Conservation (phyloP, 768 basidiomycete genomes). For the Lactifluus volemus region DNA sequence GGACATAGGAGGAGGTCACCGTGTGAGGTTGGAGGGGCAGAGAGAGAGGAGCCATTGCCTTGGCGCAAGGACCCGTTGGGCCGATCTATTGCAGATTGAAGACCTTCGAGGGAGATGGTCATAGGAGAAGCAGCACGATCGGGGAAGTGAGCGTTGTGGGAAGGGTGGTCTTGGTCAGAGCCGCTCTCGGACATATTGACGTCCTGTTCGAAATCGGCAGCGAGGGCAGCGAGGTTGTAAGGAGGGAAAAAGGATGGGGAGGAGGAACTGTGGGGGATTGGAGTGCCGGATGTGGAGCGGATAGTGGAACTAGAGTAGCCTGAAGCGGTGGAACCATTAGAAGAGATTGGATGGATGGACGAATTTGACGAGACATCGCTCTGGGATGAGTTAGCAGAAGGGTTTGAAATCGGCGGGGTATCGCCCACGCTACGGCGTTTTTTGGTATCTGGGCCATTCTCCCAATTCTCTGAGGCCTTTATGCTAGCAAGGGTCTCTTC, state of each 20-base stretch:
- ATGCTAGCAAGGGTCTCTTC: constrained; percentile 19
- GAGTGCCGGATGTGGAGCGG: constrained; percentile 12
- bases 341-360: background rate
- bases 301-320: constrained; percentile 8
- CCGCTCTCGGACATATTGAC: constrained; percentile 12
- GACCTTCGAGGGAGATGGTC: constrained; percentile 17
- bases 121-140: constrained; percentile 16
- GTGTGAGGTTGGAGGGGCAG: constrained; percentile 19
- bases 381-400: constrained; percentile 14
- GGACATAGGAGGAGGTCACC: constrained; percentile 14
- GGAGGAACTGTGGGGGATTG: constrained; percentile 3
- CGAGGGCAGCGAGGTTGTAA: constrained; percentile 1
- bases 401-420: constrained; percentile 7
- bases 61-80: constrained; percentile 1
- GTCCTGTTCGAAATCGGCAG: constrained; percentile 10
- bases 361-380: background rate
- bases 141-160: background rate
- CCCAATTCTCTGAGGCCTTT: constrained; percentile 18
- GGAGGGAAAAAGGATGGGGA: constrained; percentile 13
- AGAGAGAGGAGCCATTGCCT: constrained; percentile 3
- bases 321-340: background rate
- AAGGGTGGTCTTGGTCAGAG: constrained; percentile 3
- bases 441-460: constrained; percentile 18
- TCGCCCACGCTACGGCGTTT: constrained; percentile 21
- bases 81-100: constrained; percentile 2